These are phyloP conservation scores for Nicotiana undulata DNA, from an alignment of 257 asterid species.

Conservation along the genomic window DNA sequence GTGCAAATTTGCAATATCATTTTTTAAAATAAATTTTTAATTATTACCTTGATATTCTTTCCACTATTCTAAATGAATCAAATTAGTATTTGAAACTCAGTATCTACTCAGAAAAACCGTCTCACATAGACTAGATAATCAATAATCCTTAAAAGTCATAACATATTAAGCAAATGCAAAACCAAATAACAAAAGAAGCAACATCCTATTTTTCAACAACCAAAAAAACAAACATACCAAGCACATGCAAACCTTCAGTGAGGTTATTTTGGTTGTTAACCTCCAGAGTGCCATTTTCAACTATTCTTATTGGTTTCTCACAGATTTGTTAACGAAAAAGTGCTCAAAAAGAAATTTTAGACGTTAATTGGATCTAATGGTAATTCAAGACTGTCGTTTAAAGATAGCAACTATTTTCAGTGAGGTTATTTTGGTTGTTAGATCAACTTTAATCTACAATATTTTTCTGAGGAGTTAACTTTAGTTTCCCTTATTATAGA, in stretches of 20 bases:
- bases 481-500: not conserved
- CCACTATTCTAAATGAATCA: not conserved
- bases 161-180: too few relatives aligned
- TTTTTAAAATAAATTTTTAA: not conserved
- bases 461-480: too few relatives aligned
- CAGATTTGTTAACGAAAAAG: not conserved
- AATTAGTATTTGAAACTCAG: too few relatives aligned
- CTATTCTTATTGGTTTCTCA: not conserved
- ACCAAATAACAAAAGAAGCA: too few relatives aligned
- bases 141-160: too few relatives aligned
- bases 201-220: too few relatives aligned
- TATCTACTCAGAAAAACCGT: too few relatives aligned
- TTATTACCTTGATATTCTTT: not conserved
- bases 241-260: too few relatives aligned
- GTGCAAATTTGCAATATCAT: not conserved
- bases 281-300: not conserved
- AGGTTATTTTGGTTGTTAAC: too few relatives aligned
- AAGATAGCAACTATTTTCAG: not conserved
- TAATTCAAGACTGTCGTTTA: not conserved
- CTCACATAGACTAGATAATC: too few relatives aligned
- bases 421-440: not conserved
- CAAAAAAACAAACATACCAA: too few relatives aligned
- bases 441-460: not conserved
- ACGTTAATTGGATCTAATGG: not conserved
- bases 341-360: not conserved